Evolutionary conservation across 2,329 filamentous ascomycete species (phyloP), one percentile per base, ranked within the genome.

Genomic region (Colletotrichum lindemuthianum): DNA sequence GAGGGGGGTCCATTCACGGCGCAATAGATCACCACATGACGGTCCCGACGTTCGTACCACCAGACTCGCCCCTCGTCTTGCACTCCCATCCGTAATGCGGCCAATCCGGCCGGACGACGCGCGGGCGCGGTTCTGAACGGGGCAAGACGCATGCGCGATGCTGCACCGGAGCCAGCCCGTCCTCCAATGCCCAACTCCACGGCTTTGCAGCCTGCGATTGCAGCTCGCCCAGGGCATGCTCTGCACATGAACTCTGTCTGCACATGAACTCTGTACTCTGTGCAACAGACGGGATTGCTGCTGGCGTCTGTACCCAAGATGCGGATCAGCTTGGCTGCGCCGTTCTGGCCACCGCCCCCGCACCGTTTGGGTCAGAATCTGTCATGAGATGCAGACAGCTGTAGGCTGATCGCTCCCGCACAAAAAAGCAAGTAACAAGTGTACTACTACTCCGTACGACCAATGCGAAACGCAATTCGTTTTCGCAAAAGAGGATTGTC

Each of bases 121-220:
- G 59, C 52, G 36, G 56, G 8, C 24, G 24, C 41, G 36, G 36
- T 43, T 41, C 58, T 12, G 10, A 49, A 48, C 12, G 34, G 58
- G 50, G 55, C 47, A 48, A 12, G 8, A 52, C 9, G 55, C 48
- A 52, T 63, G 48, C 36, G 55, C 41, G 60, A 63, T 47, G 48
- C 36, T 59, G 60, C 24, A 36, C 41, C 47, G 58, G 43, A 55
- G 41, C 50, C 58, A n/a, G 49, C 16, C 52, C 32, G 41, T 53
- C n/a, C 10, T 24, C 48, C 33, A 24, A 24, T 24, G 24, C 24
- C 24, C 24, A 24, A 24, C 5, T 4, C 24, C 24, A 24, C 24
- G 24, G 24, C 24, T 24, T 24, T 24, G 24, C 24, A 24, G 6
- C 8, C 48, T 4, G 32, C 11, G 47, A 40, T 47, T 56, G 34